Evolutionary conservation across 2,329 filamentous ascomycete genomes (phyloP), one percentile per base, ranked within the genome.

Genomic region (Trichophaea hybrida): DNA sequence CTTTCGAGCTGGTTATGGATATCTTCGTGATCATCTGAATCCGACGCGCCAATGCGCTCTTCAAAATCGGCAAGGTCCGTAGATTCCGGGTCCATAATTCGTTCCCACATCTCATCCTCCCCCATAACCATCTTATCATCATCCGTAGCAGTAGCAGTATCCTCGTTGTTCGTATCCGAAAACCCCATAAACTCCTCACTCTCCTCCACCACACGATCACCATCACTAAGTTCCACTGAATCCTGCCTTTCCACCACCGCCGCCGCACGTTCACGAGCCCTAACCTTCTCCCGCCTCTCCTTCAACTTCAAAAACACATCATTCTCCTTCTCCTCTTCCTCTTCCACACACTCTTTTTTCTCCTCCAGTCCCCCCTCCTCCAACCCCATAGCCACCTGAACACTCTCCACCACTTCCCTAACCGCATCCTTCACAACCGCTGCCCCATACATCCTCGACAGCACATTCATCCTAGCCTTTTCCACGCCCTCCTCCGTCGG

Each of bases 401-500:
- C 55, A 31, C 44, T 57, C 24, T 50, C 43, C 60, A 59, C 12
- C 34, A 59, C 57, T 48, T 4, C 59, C 12, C 71, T 71, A 60
- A 80, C 70, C 2, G 72, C 74, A 61, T 76, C 74, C 69, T 75
- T 78, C 34, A 79, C 77, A 6, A 73, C 72, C 59, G 75, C 75
- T 57, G 76, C 75, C 67, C 79, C 80, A 65, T 74, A 78, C 64
- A 81, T 67, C 55, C 79, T 72, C 60, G 77, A 78, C 58, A 73
- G 71, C n/a, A 81, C 77, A 70, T 80, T 80, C 44, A 75, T 69
- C 71, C 43, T 43, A n/a, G 38, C 58, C 35, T 35, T 17, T n/a
- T 59, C 58, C 32, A 40, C 54, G 5, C n/a, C 37, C 15, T 35
- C 40, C 35, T 12, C 13, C 31, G 10, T 37, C 2, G 5, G 12